A percentile compares a stretch with the other conserved stretches of the same genome.
phyloP scores from a whole-genome alignment of 2,329 filamentous ascomycete genomes.

The Ceratocystis ficicola region DNA sequence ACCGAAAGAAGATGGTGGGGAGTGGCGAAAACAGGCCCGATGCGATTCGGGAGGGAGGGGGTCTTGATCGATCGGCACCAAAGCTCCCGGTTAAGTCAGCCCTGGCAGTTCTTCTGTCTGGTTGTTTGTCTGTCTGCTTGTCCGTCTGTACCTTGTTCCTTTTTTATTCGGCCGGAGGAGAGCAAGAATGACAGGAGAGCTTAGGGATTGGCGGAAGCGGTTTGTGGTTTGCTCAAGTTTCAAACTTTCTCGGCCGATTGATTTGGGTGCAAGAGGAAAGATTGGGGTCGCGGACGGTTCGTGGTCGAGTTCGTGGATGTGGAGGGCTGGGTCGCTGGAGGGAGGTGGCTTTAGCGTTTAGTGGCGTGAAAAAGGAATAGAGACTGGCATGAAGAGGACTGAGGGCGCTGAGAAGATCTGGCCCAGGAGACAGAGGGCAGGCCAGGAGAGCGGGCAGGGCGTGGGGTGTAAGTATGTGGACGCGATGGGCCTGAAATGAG shows the following conservation, averaged over 20 bases:
- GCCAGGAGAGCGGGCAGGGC: neutral
- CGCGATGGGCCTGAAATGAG: neutral
- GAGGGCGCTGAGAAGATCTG: neutral
- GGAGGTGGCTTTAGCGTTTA: conserved; percentile 11
- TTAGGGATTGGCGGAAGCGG: neutral
- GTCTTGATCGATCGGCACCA: conserved; percentile 1
- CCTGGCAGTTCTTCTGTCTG: neutral
- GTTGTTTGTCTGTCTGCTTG: no score
- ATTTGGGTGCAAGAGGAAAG: neutral
- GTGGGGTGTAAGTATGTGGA: neutral
- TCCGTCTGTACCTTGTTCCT: neutral
- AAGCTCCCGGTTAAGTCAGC: conserved; percentile 10
- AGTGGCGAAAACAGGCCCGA: neutral
- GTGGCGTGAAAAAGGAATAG: conserved; percentile 1
- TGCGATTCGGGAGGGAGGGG: neutral
- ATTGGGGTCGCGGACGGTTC: conserved; percentile 3
- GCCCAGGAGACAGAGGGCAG: neutral
- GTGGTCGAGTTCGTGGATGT: neutral
- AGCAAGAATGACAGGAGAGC: neutral
- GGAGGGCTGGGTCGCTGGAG: conserved; percentile 3
- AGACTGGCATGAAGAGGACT: neutral
- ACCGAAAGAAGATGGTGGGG: neutral
- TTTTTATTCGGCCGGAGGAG: conserved; percentile 2
- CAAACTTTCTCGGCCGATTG: conserved; percentile 18
- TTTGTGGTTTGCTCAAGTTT: conserved; percentile 2